phyloP scores from a whole-genome alignment of 257 asterid genomes.

The Gardenia jasminoides region DNA sequence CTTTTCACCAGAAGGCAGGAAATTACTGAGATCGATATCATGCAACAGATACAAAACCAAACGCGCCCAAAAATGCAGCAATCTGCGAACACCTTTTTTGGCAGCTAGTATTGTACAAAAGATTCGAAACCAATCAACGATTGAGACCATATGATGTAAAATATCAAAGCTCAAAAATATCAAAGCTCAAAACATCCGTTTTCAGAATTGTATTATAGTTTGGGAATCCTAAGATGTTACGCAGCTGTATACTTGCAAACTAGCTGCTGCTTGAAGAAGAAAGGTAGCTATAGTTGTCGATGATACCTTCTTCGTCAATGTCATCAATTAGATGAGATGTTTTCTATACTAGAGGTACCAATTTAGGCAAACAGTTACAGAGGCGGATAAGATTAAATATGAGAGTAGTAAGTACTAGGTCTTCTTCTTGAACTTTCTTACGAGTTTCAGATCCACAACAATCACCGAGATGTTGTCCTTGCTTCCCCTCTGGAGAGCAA shows the following conservation, averaged over 20 bases:
- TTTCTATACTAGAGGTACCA: not conserved
- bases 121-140: not conserved
- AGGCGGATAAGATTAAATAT: not conserved
- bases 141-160: not conserved
- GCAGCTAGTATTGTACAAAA: not conserved
- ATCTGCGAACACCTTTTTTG: not conserved
- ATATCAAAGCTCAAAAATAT: no score
- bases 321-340: not conserved
- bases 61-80: not conserved
- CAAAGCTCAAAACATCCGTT: no score
- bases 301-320: not conserved
- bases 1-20: not conserved
- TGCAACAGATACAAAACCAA: not conserved
- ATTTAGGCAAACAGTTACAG: not conserved
- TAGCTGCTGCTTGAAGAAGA: not conserved
- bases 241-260: not conserved
- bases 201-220: not conserved
- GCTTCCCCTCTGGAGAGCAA: slow-evolving; percentile 67
- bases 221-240: not conserved
- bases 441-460: slow-evolving; percentile 66
- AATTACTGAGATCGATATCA: not conserved
- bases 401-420: slow-evolving; percentile 17
- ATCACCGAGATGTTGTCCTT: slow-evolving; percentile 66
- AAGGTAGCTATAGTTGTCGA: not conserved
- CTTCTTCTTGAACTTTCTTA: slow-evolving; percentile 60